Percentiles rank a stretch among this genome's conserved stretches.
phyloP scores from a whole-genome alignment of 345 rosid species.

The Citrus maxima region DNA sequence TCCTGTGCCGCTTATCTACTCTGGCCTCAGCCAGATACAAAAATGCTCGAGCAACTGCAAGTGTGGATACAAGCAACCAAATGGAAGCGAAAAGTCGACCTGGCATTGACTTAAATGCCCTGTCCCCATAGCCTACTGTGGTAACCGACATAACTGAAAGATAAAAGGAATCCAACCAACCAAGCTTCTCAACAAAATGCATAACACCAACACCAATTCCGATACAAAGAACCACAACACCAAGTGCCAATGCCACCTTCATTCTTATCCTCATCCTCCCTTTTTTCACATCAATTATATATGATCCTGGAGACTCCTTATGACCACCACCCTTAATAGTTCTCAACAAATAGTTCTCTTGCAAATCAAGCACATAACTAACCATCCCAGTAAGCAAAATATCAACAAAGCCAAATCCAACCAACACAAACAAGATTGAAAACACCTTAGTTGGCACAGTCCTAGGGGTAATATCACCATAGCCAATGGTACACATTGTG shows the following conservation, averaged over 20 bases:
- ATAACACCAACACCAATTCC: constrained; percentile 74
- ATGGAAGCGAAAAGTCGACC: constrained; percentile 81
- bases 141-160: constrained; percentile 96
- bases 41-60: constrained; percentile 85
- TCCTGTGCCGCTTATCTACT: constrained; percentile 84
- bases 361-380: constrained; percentile 79
- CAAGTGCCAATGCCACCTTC: constrained; percentile 91
- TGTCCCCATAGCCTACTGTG: constrained; percentile 86
- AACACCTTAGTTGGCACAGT: constrained; percentile 64
- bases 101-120: constrained; percentile 57
- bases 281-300: constrained; percentile 76
- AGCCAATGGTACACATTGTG: constrained; percentile 95
- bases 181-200: constrained; percentile 76
- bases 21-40: constrained; percentile 81
- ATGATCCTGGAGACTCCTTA: constrained; percentile 39
- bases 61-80: constrained; percentile 90
- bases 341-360: constrained; percentile 70
- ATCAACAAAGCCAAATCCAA: constrained; percentile 82
- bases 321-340: constrained; percentile 42
- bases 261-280: constrained; percentile 96
- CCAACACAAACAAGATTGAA: constrained; percentile 77
- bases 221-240: constrained; percentile 77
- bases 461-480: constrained; percentile 83
- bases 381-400: constrained; percentile 83
- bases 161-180: constrained; percentile 85